Base-by-base conservation (phyloP, 1,284 basidiomycete genomes). In the Meira nashicola region DNA sequence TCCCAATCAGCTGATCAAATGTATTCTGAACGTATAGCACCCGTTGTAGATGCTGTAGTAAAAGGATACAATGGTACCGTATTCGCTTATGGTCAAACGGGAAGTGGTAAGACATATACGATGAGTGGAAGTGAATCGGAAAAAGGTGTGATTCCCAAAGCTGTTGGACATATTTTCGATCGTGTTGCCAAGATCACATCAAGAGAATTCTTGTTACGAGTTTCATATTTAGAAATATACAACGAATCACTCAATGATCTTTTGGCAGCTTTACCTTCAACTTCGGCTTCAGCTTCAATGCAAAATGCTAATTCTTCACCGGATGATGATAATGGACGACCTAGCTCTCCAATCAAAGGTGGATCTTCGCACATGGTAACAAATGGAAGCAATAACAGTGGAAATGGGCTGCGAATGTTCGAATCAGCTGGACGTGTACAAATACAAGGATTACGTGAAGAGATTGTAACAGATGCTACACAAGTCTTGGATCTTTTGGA, bases 41-140 rank as follows among this genome's bases (percentile, higher is more conserved):
- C 82, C 0, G 71, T 84, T 10, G 81, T 84, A 1, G 71, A 79
- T 63, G 89, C 90, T 17, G 89, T 92, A 11, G 95, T 96, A 90
- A 91, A 95, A 54, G 94, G 93, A 10, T 97, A 87, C 82, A 97
- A 98, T 77, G 86, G 91, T 11, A 90, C 96, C 65, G 86, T 96
- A 55, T 96, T 96, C 73, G 92, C 92, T 0, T 95, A 95, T 73
- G 92, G 92, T 19, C 89, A 91, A 79, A 82, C 82, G 1, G 83
- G 83, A 33, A 82, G 82, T 0, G 83, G 83, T 56, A 84, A 84
- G 79, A 91, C 89, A 2, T 92, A 88, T 78, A 95, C 92, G 0
- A 84, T 97, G 44, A 84, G 83, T 7, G 94, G 94, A 10, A 86
- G 84, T 39, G 86, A 87, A 10, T 82, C 85, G 2, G 87, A 96